Base-by-base conservation (phyloP, 2,329 filamentous ascomycete species). In the Pseudofabraea citricarpa region DNA sequence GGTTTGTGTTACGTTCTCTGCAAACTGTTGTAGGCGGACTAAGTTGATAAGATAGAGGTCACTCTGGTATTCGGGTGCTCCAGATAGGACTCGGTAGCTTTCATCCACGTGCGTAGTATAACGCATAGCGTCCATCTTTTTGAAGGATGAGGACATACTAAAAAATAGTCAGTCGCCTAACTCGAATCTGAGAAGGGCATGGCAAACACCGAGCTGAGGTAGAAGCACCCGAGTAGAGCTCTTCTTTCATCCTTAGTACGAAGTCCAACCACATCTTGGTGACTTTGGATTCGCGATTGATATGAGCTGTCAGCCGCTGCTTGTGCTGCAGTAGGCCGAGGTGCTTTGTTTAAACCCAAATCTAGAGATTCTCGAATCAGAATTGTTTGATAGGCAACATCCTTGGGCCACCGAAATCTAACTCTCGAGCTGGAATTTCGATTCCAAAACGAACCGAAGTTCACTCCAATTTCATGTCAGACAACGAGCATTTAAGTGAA, bases 141-240 rank as follows among this genome's bases (percentile, higher is more conserved):
- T 21, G 22, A 39, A 39, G 27, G 20, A 27, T 10, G 15, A 24
- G 8, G 36, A 39, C 18, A 39, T 24, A 7, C 36, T 39, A 26
- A 12, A 27, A 15, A 16, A 12, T 24, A n/a, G 21, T 39, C 18
- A 39, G 36, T 24, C 3, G 6, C 6, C 12, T n/a, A 15, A 26
- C n/a, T 3, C n/a, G 6, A 13, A 15, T n/a, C 6, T 10, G 3
- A 16, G 20, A 24, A 23, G 18, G n/a, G 6, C 22, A 4, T 9
- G 13, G 27, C 36, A 9, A 13, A 39, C 36, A 39, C 36, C 3
- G 36, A 24, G 5, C 21, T 39, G n/a, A 39, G 27, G 22, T 39
- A 39, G 18, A 39, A 39, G 36, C 36, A 39, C 27, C 36, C 36
- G 18, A 39, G 36, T 4, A 39, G 16, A 15, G 36, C 36, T 16